Evolutionary conservation across 2,329 filamentous ascomycete genomes (phyloP).

Genomic region (Stachybotrys echinatus): DNA sequence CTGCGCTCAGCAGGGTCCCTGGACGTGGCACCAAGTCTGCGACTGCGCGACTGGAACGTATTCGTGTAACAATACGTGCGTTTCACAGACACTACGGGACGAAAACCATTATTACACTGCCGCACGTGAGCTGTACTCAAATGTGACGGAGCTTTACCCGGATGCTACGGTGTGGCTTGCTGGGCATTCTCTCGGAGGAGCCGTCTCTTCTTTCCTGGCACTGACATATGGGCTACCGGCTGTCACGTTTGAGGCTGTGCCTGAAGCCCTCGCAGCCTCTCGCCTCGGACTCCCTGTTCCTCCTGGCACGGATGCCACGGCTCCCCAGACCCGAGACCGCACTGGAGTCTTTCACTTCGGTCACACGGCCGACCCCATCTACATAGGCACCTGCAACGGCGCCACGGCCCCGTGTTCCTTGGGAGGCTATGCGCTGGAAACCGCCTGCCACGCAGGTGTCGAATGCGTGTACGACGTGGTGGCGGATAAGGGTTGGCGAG

Average conservation of each 20-base stretch:
- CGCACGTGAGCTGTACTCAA: slow-evolving; percentile 82
- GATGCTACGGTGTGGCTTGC: slow-evolving; percentile 80
- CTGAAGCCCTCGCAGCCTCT: slow-evolving; percentile 80
- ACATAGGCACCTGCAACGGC: slow-evolving; percentile 88
- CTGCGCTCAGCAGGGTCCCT: slow-evolving; percentile 88
- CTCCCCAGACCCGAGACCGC: slow-evolving; percentile 64
- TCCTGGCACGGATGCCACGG: slow-evolving; percentile 66
- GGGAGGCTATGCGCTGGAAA: slow-evolving; percentile 89
- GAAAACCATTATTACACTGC: slow-evolving; percentile 92
- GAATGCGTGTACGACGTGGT: slow-evolving; percentile 94
- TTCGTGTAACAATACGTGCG: slow-evolving; percentile 87
- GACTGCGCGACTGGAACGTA: slow-evolving; percentile 86
- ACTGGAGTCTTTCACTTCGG: slow-evolving; percentile 89
- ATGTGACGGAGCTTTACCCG: slow-evolving; percentile 86
- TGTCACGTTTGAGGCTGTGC: slow-evolving; percentile 91
- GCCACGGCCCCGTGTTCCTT: slow-evolving; percentile 85
- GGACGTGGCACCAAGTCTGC: slow-evolving; percentile 87
- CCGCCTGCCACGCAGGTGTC: slow-evolving; percentile 81
- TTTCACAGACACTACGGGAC: slow-evolving; percentile 65
- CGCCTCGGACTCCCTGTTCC: slow-evolving; percentile 82
- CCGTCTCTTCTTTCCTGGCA: slow-evolving; percentile 81
- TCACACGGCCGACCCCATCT: slow-evolving; percentile 92
- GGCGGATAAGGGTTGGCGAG: slow-evolving; percentile 83
- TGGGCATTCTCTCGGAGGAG: slow-evolving; percentile 88
- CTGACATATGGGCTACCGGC: slow-evolving; percentile 85